Conservation (phyloP, 2,329 filamentous ascomycete species). For the Diaporthe citriasiana region DNA sequence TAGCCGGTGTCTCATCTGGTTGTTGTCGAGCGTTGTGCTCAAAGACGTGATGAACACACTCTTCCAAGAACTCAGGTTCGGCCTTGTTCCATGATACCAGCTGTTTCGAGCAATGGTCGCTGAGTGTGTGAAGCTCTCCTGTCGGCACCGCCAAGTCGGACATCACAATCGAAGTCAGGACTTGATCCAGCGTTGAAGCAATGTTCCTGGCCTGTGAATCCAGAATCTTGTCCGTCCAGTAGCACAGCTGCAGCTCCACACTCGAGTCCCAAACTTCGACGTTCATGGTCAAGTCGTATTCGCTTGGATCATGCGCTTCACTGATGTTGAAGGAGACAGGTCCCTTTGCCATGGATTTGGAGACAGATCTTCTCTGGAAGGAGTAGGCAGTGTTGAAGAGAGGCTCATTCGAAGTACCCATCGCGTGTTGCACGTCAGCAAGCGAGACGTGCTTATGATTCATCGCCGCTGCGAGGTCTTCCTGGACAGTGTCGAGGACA, state of each 20-base stretch:
- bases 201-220: constrained; percentile 19
- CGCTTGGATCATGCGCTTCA: constrained; percentile 4
- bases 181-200: constrained; percentile 12
- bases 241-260: constrained; percentile 16
- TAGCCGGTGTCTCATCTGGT: neutral
- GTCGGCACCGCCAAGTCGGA: neutral
- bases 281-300: constrained; percentile 18
- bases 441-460: constrained; percentile 17
- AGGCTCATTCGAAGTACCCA: constrained; percentile 6
- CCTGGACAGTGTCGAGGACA: neutral
- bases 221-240: constrained; percentile 16
- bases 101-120: constrained; percentile 7
- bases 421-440: constrained; percentile 6
- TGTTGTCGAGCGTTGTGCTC: neutral
- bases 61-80: constrained; percentile 16
- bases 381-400: constrained; percentile 26
- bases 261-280: constrained; percentile 12
- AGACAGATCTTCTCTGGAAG: constrained; percentile 17
- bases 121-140: neutral
- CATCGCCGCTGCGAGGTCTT: constrained; percentile 11
- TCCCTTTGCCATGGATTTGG: neutral
- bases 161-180: neutral
- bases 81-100: constrained; percentile 6
- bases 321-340: neutral
- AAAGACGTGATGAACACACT: constrained; percentile 9